phyloP scores from a whole-genome alignment of 768 basidiomycete species.

The Russula earlei region DNA sequence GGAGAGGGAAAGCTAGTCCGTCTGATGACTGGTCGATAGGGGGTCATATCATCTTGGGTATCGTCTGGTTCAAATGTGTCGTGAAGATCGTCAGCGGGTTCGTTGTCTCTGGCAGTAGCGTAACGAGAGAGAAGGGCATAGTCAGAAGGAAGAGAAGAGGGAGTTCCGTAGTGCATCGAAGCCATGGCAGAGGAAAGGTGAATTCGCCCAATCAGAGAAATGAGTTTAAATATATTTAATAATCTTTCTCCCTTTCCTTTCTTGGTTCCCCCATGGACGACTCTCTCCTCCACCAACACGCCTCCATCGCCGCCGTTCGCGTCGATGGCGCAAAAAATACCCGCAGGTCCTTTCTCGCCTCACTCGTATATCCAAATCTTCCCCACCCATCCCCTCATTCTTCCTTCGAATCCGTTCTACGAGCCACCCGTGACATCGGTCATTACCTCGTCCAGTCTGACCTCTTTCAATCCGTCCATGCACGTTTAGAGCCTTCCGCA shows the following conservation, averaged over 20 bases:
- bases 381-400: conserved; percentile 19
- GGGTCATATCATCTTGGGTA: background rate
- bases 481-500: conserved; percentile 49
- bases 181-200: conserved; percentile 23
- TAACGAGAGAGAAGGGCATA: conserved; percentile 52
- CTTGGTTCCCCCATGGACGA: conserved; percentile 5
- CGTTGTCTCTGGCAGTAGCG: conserved; percentile 23
- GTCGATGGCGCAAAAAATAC: conserved; percentile 72
- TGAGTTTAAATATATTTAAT: too few species aligned
- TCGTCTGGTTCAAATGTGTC: background rate
- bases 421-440: conserved; percentile 58
- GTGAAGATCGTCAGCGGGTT: conserved; percentile 2
- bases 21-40: background rate
- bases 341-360: conserved; percentile 71
- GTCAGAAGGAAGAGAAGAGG: conserved; percentile 56
- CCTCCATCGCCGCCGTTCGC: conserved; percentile 67
- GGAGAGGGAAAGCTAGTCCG: conserved; percentile 28
- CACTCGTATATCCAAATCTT: conserved; percentile 62
- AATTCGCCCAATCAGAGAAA: too few species aligned
- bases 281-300: conserved; percentile 40
- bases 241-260: background rate
- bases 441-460: conserved; percentile 62
- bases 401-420: conserved; percentile 58
- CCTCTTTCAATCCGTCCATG: conserved; percentile 62
- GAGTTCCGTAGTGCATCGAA: conserved; percentile 40